phyloP scores from a whole-genome alignment of 192 early-diverging fungal species.

The Umbelopsis ramanniana region DNA sequence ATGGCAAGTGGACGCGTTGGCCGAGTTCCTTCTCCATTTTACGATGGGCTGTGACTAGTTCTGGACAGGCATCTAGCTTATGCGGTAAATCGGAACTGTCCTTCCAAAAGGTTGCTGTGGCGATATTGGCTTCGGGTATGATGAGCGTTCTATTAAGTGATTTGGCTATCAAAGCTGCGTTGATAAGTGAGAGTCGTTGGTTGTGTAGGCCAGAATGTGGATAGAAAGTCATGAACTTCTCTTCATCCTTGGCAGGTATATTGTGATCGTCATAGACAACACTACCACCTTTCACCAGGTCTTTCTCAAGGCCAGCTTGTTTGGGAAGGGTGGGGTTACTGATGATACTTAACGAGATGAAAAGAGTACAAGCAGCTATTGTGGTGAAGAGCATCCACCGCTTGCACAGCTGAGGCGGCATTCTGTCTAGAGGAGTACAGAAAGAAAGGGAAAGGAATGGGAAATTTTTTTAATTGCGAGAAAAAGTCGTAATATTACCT shows the following conservation, averaged over 20 bases:
- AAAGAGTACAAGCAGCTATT: not conserved
- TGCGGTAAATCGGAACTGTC: not conserved
- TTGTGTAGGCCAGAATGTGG: slow-evolving; percentile 64
- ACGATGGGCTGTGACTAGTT: not conserved
- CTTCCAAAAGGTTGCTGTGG: slow-evolving; percentile 36
- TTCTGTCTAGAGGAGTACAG: not conserved
- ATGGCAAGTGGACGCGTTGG: not conserved
- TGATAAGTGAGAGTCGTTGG: slow-evolving; percentile 54
- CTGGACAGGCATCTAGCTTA: slow-evolving; percentile 28
- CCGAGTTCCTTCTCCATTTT: not conserved
- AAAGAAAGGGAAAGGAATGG: not conserved
- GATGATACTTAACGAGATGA: not conserved
- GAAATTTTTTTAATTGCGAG: not conserved
- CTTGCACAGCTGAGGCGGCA: not conserved
- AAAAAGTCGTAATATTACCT: too few relatives aligned
- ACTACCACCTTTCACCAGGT: not conserved
- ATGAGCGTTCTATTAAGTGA: slow-evolving; percentile 55
- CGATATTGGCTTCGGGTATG: slow-evolving; percentile 47
- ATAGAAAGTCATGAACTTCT: slow-evolving; percentile 50
- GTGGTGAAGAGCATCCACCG: not conserved
- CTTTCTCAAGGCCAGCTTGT: not conserved
- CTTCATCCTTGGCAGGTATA: not conserved
- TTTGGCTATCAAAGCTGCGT: slow-evolving; percentile 51
- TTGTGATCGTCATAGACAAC: too few relatives aligned
- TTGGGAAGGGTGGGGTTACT: not conserved